Conservation (phyloP, 768 basidiomycete genomes). For the Boletus reticulatus region DNA sequence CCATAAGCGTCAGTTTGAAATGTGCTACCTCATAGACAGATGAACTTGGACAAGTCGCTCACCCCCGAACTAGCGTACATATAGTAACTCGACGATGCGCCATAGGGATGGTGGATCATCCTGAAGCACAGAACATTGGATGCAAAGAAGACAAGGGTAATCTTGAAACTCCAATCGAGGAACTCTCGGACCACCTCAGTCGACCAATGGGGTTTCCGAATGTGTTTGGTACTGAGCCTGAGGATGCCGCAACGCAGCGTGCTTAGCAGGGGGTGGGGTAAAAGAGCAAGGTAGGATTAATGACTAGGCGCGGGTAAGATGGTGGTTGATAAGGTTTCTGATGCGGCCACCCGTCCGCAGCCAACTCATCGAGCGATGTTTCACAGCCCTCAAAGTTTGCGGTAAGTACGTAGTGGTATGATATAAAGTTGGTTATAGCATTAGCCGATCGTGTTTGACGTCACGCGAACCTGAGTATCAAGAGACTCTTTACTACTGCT, state of each 20-base stretch:
- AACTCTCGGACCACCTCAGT: neutral
- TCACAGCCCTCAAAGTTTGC: constrained; percentile 1
- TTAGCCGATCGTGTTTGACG: too few relatives aligned
- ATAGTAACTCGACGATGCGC: constrained; percentile 23
- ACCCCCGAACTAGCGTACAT: constrained; percentile 23
- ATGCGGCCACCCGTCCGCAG: neutral
- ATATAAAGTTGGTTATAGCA: too few relatives aligned
- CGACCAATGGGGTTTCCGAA: constrained; percentile 2
- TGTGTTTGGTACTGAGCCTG: neutral
- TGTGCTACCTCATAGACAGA: neutral
- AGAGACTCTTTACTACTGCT: too few relatives aligned
- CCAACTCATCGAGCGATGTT: neutral
- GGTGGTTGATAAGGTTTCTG: neutral
- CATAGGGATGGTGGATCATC: constrained; percentile 32
- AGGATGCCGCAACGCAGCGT: neutral
- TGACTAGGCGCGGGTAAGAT: constrained; percentile 1
- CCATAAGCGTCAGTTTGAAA: neutral
- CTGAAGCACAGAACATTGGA: constrained; percentile 21
- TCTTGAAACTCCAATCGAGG: neutral
- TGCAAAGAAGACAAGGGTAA: constrained; percentile 1
- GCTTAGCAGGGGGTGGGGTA: neutral
- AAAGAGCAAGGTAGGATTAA: neutral
- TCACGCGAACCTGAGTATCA: too few relatives aligned
- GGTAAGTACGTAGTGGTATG: too few relatives aligned
- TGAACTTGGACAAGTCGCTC: neutral